Percentiles rank a stretch among this genome's conserved stretches.
phyloP scores from a whole-genome alignment of 108 stramenopile species.

The Skeletonema menzelii region DNA sequence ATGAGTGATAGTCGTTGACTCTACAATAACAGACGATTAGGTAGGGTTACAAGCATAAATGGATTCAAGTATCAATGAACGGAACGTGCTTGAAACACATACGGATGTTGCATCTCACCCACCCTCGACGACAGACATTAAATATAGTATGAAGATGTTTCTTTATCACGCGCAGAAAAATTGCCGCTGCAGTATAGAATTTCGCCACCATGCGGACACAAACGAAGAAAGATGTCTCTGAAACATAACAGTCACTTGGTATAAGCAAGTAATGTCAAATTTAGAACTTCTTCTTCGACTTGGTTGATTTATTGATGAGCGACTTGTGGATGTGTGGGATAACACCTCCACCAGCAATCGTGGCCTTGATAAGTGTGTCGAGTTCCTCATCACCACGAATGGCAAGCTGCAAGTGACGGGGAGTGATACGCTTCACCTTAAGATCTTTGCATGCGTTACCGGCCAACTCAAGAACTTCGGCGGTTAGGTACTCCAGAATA shows the following conservation, averaged over 20 bases:
- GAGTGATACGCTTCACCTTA: conserved; percentile 99
- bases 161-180: neutral
- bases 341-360: conserved; percentile 99
- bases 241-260: conserved; percentile 6
- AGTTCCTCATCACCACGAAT: conserved; percentile 99
- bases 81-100: neutral
- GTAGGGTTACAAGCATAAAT: neutral
- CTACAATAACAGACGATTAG: neutral
- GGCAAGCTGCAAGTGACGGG: conserved; percentile 98
- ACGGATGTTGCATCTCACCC: neutral
- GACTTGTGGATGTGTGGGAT: conserved; percentile 99
- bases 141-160: neutral
- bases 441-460: conserved; percentile 99
- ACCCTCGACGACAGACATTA: neutral
- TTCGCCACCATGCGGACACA: conserved; percentile 8
- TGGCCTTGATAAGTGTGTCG: conserved; percentile 99
- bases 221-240: neutral
- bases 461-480: conserved; percentile 99
- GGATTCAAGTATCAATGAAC: neutral
- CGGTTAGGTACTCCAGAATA: conserved; percentile 99
- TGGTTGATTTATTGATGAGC: conserved; percentile 96
- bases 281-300: conserved; percentile 81
- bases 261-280: conserved; percentile 1
- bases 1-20: neutral
- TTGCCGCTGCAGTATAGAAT: conserved; percentile 8